These are phyloP conservation scores for Coprinopsis marcescibilis DNA, from an alignment of 768 basidiomycete species.

Conservation along the genomic window DNA sequence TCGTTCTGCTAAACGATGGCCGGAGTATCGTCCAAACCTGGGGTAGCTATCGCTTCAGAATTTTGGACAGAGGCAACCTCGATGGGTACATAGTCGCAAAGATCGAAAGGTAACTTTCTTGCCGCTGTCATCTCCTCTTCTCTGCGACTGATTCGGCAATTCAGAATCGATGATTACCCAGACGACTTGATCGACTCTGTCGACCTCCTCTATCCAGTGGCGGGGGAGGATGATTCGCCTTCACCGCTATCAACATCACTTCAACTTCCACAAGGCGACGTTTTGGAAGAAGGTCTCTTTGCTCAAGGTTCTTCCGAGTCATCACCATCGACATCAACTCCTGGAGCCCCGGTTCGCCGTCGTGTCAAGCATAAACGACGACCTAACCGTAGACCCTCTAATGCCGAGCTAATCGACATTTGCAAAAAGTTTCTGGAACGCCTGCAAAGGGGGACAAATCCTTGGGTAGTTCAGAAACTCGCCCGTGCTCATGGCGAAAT, in stretches of 20 bases:
- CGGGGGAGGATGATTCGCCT: neutral
- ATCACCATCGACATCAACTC: constrained; percentile 3
- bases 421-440: constrained; percentile 41
- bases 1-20: constrained; percentile 87
- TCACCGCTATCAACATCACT: constrained; percentile 7
- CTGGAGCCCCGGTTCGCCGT: no score
- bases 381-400: constrained; percentile 28
- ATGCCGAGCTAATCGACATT: constrained; percentile 46
- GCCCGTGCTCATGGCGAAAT: constrained; percentile 73
- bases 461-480: constrained; percentile 90
- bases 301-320: neutral
- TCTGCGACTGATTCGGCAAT: constrained; percentile 3
- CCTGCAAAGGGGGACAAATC: constrained; percentile 63
- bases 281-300: neutral
- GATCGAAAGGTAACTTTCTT: constrained; percentile 49
- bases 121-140: constrained; percentile 10
- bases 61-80: constrained; percentile 74
- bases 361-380: no score
- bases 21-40: constrained; percentile 75
- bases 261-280: constrained; percentile 1
- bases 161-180: constrained; percentile 30
- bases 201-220: constrained; percentile 7
- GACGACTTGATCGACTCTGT: constrained; percentile 32
- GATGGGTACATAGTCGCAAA: constrained; percentile 90
- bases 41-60: constrained; percentile 68